A percentile compares a stretch with the other conserved stretches of the same genome.
Evolutionary conservation across 768 basidiomycete species (phyloP).

Genomic region (Obba rivulosa): DNA sequence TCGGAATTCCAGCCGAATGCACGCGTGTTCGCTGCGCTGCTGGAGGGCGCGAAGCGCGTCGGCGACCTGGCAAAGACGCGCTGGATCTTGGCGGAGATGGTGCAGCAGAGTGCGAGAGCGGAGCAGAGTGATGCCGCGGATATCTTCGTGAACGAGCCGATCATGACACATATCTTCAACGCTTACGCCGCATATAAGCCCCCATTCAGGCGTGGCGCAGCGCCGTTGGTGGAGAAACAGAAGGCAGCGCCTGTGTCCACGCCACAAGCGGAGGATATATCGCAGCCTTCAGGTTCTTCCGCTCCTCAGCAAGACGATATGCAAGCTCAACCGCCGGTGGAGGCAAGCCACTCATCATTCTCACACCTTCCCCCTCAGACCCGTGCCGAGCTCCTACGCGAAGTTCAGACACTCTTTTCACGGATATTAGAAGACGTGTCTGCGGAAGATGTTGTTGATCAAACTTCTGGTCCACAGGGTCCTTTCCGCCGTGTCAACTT

Average conservation of each 20-base stretch:
- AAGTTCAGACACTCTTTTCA: constrained; percentile 61
- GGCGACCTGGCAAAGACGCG: constrained; percentile 80
- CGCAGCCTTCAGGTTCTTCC: background rate
- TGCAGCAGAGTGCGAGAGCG: constrained; percentile 31
- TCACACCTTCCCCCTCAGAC: constrained; percentile 69
- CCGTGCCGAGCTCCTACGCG: constrained; percentile 62
- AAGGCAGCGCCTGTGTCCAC: background rate
- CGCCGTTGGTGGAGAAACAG: constrained; percentile 35
- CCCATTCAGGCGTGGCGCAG: constrained; percentile 52
- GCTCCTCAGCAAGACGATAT: background rate
- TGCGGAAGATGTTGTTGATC: background rate
- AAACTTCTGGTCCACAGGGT: constrained; percentile 20
- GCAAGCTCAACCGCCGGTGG: background rate
- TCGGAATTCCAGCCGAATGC: constrained; percentile 55
- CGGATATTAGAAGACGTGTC: constrained; percentile 45
- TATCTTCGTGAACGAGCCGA: constrained; percentile 47
- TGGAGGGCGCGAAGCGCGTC: constrained; percentile 84
- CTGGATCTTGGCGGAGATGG: constrained; percentile 89
- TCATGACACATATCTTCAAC: constrained; percentile 83
- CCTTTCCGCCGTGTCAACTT: constrained; percentile 53
- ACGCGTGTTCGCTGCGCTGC: constrained; percentile 73
- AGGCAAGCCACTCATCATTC: constrained; percentile 10
- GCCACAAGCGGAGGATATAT: background rate
- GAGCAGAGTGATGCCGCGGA: constrained; percentile 14
- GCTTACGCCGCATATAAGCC: constrained; percentile 79